Percentiles rank a stretch among this genome's conserved stretches.
These are phyloP conservation scores for Termitomyces sp. DNA, from an alignment of 768 basidiomycete species.

Conservation along the genomic window DNA sequence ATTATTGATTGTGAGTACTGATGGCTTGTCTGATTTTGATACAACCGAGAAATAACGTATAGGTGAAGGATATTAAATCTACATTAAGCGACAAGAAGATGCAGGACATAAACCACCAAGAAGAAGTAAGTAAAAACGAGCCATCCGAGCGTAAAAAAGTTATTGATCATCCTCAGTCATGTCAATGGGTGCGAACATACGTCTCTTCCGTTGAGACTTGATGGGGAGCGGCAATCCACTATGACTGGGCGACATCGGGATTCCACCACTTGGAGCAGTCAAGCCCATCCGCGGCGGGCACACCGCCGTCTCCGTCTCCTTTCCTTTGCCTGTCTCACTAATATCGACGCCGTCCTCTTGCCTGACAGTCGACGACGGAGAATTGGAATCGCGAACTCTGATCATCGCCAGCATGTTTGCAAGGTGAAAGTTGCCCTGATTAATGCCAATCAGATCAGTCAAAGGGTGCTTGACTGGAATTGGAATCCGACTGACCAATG, in stretches of 20 bases:
- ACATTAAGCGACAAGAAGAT: neutral
- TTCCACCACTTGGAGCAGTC: neutral
- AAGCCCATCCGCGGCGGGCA: neutral
- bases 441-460: neutral
- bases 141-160: neutral
- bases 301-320: neutral
- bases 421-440: neutral
- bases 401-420: neutral
- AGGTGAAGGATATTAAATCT: neutral
- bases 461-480: neutral
- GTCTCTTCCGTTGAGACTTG: slow-evolving; percentile 15
- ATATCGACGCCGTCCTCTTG: neutral
- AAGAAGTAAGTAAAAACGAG: neutral
- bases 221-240: slow-evolving; percentile 14
- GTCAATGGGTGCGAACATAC: slow-evolving; percentile 10
- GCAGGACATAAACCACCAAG: neutral
- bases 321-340: neutral
- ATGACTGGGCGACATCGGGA: neutral
- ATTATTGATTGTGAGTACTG: no score
- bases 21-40: neutral
- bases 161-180: neutral
- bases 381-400: neutral
- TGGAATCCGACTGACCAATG: neutral
- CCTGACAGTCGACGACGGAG: neutral
- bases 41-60: neutral